Evolutionary conservation across 2,329 filamentous ascomycete genomes (phyloP), one percentile per base, ranked within the genome.

Genomic region (Waltergamsia citrina): DNA sequence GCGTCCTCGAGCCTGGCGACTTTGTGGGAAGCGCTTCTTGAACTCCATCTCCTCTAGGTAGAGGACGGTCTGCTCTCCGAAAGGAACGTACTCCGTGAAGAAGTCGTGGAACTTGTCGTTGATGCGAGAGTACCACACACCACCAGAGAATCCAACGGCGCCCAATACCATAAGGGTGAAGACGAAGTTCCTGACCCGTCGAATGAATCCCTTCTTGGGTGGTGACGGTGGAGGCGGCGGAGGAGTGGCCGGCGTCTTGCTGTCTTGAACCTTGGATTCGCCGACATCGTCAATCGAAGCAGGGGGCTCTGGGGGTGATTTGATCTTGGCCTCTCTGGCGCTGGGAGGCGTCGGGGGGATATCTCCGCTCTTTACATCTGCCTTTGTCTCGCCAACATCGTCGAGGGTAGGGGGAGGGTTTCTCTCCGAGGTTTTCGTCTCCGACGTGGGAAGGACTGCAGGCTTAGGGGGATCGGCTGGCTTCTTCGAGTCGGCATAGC

Each of bases 41-140:
- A 94, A 95, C 51, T 95, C 87, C 45, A 82, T 76, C 63, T 98
- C 92, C 62, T 98, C 92, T 34, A 98, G 80, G 63, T 94, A 96
- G 18, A 94, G 76, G 29, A 98, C 90, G 14, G 83, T 83, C 54
- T 94, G 85, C 63, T 98, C 92, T 50, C 88, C 92, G 46, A 84
- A 94, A 16, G 92, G 92, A 14, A 98, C 64, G 58, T 90, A 98
- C 63, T 95, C 88, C 49, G 88, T 96, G 64, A 98, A 98, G 68
- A 95, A 92, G 60, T 98, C 92, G 63, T 98, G 90, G 73, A 96
- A 98, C 63, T 86, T 94, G 67, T 98, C 92, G 53, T 82, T 94
- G 59, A 92, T 73, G 43, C 94, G 78, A 36, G 92, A 90, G 60
- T 94, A 92, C 69, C 84, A 94, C 36, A 95, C 80, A 45, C 90